These are phyloP conservation scores for Flaveria robusta DNA, from an alignment of 129 eudicot genomes.

Conservation along the genomic window DNA sequence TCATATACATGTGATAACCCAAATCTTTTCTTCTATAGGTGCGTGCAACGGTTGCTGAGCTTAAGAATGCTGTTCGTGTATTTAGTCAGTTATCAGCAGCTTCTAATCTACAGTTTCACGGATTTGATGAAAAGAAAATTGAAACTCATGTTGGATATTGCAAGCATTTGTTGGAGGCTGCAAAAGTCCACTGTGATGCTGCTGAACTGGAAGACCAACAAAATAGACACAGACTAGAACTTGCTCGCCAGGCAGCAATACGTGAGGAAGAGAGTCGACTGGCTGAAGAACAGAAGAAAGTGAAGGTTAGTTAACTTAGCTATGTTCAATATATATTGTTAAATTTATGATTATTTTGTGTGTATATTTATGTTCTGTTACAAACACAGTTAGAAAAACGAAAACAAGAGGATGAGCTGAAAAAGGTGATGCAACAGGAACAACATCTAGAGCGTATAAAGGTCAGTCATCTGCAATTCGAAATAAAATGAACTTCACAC, in stretches of 20 bases:
- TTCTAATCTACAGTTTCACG: constrained; percentile 75
- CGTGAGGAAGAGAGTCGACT: constrained; percentile 84
- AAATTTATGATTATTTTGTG: not conserved
- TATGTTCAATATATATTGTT: not conserved
- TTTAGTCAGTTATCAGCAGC: constrained; percentile 83
- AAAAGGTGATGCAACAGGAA: constrained; percentile 85
- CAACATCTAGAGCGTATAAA: constrained; percentile 82
- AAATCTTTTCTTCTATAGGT: constrained; percentile 40
- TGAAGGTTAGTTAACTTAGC: constrained; percentile 50
- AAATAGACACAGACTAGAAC: constrained; percentile 71
- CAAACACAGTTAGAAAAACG: constrained; percentile 77
- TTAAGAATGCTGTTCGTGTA: constrained; percentile 80
- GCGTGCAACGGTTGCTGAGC: constrained; percentile 89
- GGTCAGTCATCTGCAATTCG: constrained; percentile 41
- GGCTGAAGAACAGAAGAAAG: constrained; percentile 86
- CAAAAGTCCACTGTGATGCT: constrained; percentile 82
- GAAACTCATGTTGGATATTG: constrained; percentile 94
- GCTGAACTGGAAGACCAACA: constrained; percentile 88
- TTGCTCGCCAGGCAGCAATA: constrained; percentile 78
- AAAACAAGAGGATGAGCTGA: constrained; percentile 90
- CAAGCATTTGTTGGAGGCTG: constrained; percentile 89
- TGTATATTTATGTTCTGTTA: constrained; percentile 32
- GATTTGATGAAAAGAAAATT: constrained; percentile 96
- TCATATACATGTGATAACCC: not conserved
- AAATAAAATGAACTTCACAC: not conserved